Conservation (phyloP, 768 basidiomycete species). For the Boletales sp. region DNA sequence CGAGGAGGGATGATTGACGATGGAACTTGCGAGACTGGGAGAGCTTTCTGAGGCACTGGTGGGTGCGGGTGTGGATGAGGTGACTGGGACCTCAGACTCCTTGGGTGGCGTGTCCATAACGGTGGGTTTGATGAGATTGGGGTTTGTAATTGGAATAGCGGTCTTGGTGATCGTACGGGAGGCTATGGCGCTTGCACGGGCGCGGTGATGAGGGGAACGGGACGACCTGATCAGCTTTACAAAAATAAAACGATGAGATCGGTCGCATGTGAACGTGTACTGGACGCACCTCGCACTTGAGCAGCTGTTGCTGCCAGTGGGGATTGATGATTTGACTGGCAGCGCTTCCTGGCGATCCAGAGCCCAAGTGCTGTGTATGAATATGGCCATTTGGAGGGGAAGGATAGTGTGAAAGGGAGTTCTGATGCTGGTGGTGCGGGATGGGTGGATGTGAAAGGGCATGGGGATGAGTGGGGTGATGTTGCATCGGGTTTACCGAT, state of each 20-base stretch:
- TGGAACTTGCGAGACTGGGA: constrained; percentile 31
- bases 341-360: constrained; percentile 55
- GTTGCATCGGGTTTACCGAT: constrained; percentile 56
- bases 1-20: constrained; percentile 65
- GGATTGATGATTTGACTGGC: constrained; percentile 65
- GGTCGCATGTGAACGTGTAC: constrained; percentile 11
- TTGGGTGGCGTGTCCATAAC: constrained; percentile 27
- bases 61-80: constrained; percentile 30
- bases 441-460: constrained; percentile 46
- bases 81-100: constrained; percentile 28
- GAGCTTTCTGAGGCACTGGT: constrained; percentile 33
- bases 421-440: constrained; percentile 75
- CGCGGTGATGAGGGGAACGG: constrained; percentile 89
- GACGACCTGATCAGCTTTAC: constrained; percentile 77
- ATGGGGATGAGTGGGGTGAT: constrained; percentile 56
- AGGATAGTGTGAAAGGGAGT: constrained; percentile 72
- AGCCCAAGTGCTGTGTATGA: constrained; percentile 54
- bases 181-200: constrained; percentile 92
- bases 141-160: constrained; percentile 90
- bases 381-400: constrained; percentile 73
- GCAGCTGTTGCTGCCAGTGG: constrained; percentile 91
- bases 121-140: constrained; percentile 60
- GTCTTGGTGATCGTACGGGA: constrained; percentile 83
- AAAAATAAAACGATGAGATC: constrained; percentile 22
- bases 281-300: constrained; percentile 85